Conservation (phyloP, 768 basidiomycete species). For the Rickenella mellea region DNA sequence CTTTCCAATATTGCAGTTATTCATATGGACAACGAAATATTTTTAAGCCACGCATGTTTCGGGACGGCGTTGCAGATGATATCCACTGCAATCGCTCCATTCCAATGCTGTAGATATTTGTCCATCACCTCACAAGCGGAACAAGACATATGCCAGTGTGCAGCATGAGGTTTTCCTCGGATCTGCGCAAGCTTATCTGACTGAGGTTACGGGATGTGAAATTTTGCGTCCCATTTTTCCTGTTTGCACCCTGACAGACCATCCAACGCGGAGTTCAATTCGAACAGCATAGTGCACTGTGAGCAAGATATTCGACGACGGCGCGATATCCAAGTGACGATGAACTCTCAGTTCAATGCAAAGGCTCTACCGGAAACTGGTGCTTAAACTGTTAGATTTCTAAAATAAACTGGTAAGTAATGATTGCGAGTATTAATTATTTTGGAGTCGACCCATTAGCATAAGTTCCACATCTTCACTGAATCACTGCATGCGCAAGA, state of each 20-base stretch:
- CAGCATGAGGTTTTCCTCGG: slow-evolving; percentile 73
- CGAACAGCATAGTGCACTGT: slow-evolving; percentile 71
- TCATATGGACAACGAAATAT: too few species aligned
- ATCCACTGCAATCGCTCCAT: too few species aligned
- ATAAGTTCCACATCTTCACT: slow-evolving; percentile 25
- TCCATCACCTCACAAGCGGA: slow-evolving; percentile 60
- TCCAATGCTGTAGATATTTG: too few species aligned
- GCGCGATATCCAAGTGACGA: too few species aligned
- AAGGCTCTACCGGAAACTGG: too few species aligned
- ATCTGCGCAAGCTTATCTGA: slow-evolving; percentile 56
- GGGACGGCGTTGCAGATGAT: too few species aligned
- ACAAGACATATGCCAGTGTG: slow-evolving; percentile 26
- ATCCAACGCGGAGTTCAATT: slow-evolving; percentile 52
- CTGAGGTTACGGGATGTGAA: slow-evolving; percentile 74
- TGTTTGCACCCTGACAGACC: background rate
- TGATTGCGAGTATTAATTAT: too few species aligned
- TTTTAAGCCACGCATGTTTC: too few species aligned
- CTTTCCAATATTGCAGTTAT: too few species aligned
- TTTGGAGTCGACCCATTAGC: slow-evolving; percentile 11
- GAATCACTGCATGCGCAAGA: slow-evolving; percentile 9
- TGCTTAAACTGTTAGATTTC: too few species aligned
- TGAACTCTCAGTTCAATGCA: too few species aligned
- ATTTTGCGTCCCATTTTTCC: background rate
- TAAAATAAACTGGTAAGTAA: too few species aligned
- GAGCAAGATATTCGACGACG: slow-evolving; percentile 58